Evolutionary conservation across 192 early-diverging fungal species (phyloP), one percentile per base, ranked within the genome.

Genomic region (Backusella tuberculispora): DNA sequence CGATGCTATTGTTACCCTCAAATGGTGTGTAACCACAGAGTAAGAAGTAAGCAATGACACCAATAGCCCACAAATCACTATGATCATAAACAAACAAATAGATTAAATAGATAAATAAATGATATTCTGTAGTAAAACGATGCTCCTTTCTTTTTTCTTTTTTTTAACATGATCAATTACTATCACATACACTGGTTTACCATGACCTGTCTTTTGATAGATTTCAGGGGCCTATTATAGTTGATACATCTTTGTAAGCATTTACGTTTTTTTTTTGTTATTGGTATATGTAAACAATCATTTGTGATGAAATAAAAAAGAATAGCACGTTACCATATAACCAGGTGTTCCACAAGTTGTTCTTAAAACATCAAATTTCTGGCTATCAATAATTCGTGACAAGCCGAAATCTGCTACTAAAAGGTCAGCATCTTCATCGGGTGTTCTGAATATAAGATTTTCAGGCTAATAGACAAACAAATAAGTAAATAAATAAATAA

Each of bases 391-490:
- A 40, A 89, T 87, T 17, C 85, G 80, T 8, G 93, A 90, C 76
- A 95, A 80, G 10, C 94, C 94, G 83, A 95, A 95, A 74, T 95
- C 94, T n/a, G 89, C 93, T 79, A 95, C 92, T 12, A 91, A 80
- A 21, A 94, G 73, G 67, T 88, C 84, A 19, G 88, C 81, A 69
- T 87, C 85, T 50, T 87, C 85, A 21, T 83, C 91, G 3, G 78
- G 69, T 1, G 84, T 86, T 56, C 83, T 82, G 76, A 95, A 93
- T 48, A 95, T 76, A 56, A 94, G 86, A 80, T 95, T 95, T 69
- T 95, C 93, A 8, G 94, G 87, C 84, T 94, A 42, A 19, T 9
- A 38, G 56, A 37, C 60, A 56, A 70, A 41, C 50, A 24, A 73
- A 56, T 42, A 47, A 71, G 44, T 26, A 40, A 56, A 75, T n/a